phyloP scores from a whole-genome alignment of 768 basidiomycete species.

The Lactarius sp. region DNA sequence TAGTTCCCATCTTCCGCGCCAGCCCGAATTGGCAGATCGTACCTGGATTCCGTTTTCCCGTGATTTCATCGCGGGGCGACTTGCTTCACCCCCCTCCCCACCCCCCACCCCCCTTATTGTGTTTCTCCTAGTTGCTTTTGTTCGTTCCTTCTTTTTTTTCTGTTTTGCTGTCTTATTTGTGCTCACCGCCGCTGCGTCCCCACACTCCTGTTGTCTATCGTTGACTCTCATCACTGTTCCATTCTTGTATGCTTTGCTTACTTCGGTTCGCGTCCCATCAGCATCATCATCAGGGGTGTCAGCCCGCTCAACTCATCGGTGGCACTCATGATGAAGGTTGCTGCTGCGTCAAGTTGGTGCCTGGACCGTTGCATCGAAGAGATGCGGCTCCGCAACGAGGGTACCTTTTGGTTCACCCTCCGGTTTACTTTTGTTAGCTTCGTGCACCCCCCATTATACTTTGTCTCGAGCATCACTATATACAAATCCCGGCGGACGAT shows the following conservation, averaged over 20 bases:
- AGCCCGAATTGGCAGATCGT: not conserved
- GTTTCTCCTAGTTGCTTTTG: not conserved
- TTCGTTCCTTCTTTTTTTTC: not conserved
- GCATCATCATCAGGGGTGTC: not conserved
- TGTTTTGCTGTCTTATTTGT: not conserved
- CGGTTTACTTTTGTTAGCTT: not conserved
- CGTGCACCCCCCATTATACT: not conserved
- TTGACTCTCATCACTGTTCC: not conserved
- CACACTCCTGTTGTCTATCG: not conserved
- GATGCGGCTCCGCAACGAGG: not conserved
- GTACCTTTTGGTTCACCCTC: not conserved
- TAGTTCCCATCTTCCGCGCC: too few relatives aligned
- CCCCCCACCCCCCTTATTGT: too few relatives aligned
- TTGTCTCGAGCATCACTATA: not conserved
- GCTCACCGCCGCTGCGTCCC: not conserved
- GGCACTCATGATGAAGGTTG: slow-evolving; percentile 3
- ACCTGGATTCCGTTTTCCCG: slow-evolving; percentile 14
- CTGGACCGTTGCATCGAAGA: not conserved
- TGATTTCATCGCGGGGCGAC: not conserved
- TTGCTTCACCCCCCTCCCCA: not conserved
- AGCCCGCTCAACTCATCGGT: not conserved
- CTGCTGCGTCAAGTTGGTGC: not conserved
- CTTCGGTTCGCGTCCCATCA: slow-evolving; percentile 2
- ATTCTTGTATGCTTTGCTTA: not conserved
- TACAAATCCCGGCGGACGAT: not conserved